Evolutionary conservation across 495 filamentous ascomycete species (phyloP).

Genomic region (Evansstolkia leycettana): DNA sequence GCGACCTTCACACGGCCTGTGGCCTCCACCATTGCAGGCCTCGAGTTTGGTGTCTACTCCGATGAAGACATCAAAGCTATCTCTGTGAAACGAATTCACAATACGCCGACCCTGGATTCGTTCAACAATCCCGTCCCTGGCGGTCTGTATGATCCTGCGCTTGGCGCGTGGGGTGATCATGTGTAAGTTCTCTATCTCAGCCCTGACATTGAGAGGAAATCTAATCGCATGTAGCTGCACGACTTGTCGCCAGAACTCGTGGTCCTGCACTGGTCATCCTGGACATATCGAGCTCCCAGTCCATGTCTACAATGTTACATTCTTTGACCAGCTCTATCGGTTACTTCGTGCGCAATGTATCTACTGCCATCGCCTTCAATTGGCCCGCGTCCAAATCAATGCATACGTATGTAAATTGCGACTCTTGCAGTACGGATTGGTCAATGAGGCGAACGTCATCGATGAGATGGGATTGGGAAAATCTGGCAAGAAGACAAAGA

Average conservation of each 20-base stretch:
- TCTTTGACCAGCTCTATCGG: slow-evolving; percentile 80
- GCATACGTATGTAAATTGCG: slow-evolving; percentile 73
- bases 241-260: slow-evolving; percentile 70
- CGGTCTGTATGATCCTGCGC: slow-evolving; percentile 83
- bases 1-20: slow-evolving; percentile 84
- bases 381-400: slow-evolving; percentile 61
- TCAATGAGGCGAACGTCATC: slow-evolving; percentile 59
- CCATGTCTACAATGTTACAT: slow-evolving; percentile 83
- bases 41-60: slow-evolving; percentile 78
- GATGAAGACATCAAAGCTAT: slow-evolving; percentile 72
- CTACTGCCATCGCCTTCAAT: slow-evolving; percentile 74
- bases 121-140: slow-evolving; percentile 74
- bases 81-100: slow-evolving; percentile 86
- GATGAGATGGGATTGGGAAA: slow-evolving; percentile 38
- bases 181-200: slow-evolving; percentile 40
- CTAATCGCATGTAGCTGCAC: slow-evolving; percentile 54
- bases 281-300: slow-evolving; percentile 93
- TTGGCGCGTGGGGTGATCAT: slow-evolving; percentile 81
- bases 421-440: slow-evolving; percentile 72
- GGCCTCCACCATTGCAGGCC: slow-evolving; percentile 68
- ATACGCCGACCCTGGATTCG: slow-evolving; percentile 79
- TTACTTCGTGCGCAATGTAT: slow-evolving; percentile 76
- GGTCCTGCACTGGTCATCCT: slow-evolving; percentile 79
- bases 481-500: slow-evolving; percentile 15
- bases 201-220: slow-evolving; percentile 1